These are phyloP conservation scores for Alternaria incomplexa DNA, from an alignment of 2,329 filamentous ascomycete species.

Conservation along the genomic window DNA sequence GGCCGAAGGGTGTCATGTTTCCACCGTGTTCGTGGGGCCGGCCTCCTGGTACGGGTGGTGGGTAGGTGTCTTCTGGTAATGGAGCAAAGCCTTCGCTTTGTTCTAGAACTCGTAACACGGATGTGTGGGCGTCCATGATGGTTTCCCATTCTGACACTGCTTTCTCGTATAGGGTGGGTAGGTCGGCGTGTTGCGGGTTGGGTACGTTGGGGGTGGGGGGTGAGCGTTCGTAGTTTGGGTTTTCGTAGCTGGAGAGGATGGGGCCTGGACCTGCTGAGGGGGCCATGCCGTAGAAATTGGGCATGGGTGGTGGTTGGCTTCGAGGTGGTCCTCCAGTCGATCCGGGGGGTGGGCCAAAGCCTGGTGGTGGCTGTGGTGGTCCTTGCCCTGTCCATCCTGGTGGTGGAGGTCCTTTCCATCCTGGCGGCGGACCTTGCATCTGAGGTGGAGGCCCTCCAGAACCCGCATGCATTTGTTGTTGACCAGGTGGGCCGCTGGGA, in stretches of 20 bases:
- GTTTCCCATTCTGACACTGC: conserved; percentile 80
- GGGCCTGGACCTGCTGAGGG: conserved; percentile 49
- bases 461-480: conserved; percentile 26
- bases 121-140: conserved; percentile 73
- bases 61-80: conserved; percentile 69
- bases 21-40: conserved; percentile 6
- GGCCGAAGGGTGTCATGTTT: conserved; percentile 77
- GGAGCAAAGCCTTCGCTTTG: conserved; percentile 80
- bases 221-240: conserved; percentile 28
- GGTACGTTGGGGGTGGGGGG: conserved; percentile 22
- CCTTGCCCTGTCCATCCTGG: conserved; percentile 25
- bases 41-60: conserved; percentile 54
- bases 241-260: conserved; percentile 53
- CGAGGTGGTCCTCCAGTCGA: conserved; percentile 1
- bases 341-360: conserved; percentile 17
- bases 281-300: conserved; percentile 61
- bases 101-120: conserved; percentile 62
- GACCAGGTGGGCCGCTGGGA: conserved; percentile 24
- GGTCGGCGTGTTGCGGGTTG: conserved; percentile 51
- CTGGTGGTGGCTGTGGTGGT: conserved; percentile 24
- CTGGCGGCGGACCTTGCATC: conserved; percentile 34
- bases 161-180: conserved; percentile 69
- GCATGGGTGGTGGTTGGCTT: conserved; percentile 37
- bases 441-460: conserved; percentile 34
- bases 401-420: conserved; percentile 25